Evolutionary conservation across 2,329 filamentous ascomycete species (phyloP), one percentile per base, ranked within the genome.

Genomic region (Scytalidium sp.): DNA sequence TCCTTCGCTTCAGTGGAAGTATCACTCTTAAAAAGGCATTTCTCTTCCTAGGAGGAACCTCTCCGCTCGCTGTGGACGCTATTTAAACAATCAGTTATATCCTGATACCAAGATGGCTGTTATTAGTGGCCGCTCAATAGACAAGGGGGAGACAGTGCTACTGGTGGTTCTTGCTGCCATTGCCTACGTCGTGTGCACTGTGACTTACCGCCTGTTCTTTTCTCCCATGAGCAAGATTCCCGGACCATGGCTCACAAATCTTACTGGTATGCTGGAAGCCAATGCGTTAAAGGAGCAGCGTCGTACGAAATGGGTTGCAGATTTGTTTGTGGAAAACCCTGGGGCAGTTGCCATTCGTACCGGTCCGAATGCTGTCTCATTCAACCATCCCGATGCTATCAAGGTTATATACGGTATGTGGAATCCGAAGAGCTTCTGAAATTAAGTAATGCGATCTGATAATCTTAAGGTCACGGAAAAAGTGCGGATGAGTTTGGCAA

Each of bases 241-340:
- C 1, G 51, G 51, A 13, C 51, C 51, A 25, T 46, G 42, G 40
- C 23, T 43, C 29, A 51, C 51, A 4, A 41, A 43, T 19, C 48
- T 54, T 17, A 51, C 20, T 15, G 42, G 39, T 13, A 3, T 51
- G n/a, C 27, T 50, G 2, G 51, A 54, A 49, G 43, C 22, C 13
- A 54, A 54, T 6, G 51, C 51, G 8, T 43, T 54, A 7, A 54
- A 54, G 41, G 46, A 54, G 40, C 46, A 50, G 21, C 49, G 49
- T 1, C 36, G 49, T 3, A 51, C 48, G 4, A 19, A 32, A 47
- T 54, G 51, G 51, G 51, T 54, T 19, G 25, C 36, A n/a, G 23
- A 41, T 1, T 20, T 54, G 10, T 54, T 54, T 25, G 43, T 20
- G 17, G 15, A 49, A 25, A 49, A 54, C 25, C 49, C 49, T 19